Evolutionary conservation across 192 early-diverging fungal genomes (phyloP).

Genomic region (Coemansia sp.): DNA sequence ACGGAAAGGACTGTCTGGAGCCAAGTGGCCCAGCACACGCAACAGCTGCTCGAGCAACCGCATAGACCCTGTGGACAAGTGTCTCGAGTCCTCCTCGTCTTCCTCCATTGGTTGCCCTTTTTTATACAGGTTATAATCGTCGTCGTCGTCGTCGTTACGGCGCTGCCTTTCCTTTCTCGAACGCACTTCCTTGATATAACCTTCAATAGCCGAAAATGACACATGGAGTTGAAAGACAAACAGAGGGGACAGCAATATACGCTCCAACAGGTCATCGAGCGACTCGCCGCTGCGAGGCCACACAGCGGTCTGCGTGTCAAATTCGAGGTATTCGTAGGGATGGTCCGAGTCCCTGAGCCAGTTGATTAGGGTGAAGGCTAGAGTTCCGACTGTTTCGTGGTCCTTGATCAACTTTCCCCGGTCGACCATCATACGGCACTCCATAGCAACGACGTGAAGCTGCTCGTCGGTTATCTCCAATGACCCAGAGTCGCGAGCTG

Average conservation of each 20-base stretch:
- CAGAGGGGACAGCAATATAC: constrained; percentile 20
- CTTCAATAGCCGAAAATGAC: constrained; percentile 13
- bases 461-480: constrained; percentile 53
- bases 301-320: constrained; percentile 34
- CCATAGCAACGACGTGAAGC: constrained; percentile 25
- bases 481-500: constrained; percentile 58
- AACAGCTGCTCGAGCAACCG: constrained; percentile 27
- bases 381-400: constrained; percentile 17
- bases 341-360: constrained; percentile 28
- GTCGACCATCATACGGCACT: constrained; percentile 40
- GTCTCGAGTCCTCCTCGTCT: not conserved
- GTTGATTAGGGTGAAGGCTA: constrained; percentile 17
- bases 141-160: too few relatives aligned
- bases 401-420: not conserved
- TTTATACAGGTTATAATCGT: too few relatives aligned
- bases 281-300: constrained; percentile 32
- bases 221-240: constrained; percentile 4
- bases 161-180: constrained; percentile 3
- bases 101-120: not conserved
- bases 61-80: constrained; percentile 30
- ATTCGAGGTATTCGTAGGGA: constrained; percentile 40
- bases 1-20: constrained; percentile 7
- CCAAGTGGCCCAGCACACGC: constrained; percentile 23
- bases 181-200: constrained; percentile 19
- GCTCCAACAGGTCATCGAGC: constrained; percentile 12